These are phyloP conservation scores for Calonectria pseudoreteaudii DNA, from an alignment of 2,329 filamentous ascomycete genomes.

Conservation along the genomic window DNA sequence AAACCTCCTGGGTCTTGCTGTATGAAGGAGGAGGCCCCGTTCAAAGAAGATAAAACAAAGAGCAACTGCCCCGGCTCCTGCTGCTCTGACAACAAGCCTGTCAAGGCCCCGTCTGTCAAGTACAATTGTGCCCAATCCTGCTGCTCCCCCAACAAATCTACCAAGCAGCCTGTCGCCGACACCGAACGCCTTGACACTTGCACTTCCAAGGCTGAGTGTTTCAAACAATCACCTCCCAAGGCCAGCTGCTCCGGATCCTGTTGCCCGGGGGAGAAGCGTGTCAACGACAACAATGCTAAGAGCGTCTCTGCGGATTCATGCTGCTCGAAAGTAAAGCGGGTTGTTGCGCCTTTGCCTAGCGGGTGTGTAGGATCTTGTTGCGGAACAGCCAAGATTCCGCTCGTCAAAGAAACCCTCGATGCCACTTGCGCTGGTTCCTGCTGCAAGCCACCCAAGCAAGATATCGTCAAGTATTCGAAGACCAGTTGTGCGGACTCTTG, in stretches of 20 bases:
- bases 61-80: no score
- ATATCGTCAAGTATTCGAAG: not conserved
- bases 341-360: not conserved
- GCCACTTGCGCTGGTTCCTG: not conserved
- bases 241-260: not conserved
- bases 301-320: not conserved
- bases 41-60: no score
- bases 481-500: not conserved
- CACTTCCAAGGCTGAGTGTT: not conserved
- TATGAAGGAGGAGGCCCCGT: not conserved
- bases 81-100: no score
- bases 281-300: not conserved
- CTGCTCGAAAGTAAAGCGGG: not conserved
- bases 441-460: not conserved
- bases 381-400: not conserved
- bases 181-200: not conserved
- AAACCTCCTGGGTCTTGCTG: not conserved
- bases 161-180: not conserved
- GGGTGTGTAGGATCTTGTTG: not conserved
- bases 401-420: not conserved
- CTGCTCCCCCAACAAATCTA: not conserved
- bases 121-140: not conserved
- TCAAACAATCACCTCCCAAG: not conserved
- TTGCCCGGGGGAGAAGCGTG: not conserved
- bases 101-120: not conserved